Evolutionary conservation across 2,329 filamentous ascomycete species (phyloP), one percentile per base, ranked within the genome.

Genomic region (Paraphaeosphaeria sporulosa): DNA sequence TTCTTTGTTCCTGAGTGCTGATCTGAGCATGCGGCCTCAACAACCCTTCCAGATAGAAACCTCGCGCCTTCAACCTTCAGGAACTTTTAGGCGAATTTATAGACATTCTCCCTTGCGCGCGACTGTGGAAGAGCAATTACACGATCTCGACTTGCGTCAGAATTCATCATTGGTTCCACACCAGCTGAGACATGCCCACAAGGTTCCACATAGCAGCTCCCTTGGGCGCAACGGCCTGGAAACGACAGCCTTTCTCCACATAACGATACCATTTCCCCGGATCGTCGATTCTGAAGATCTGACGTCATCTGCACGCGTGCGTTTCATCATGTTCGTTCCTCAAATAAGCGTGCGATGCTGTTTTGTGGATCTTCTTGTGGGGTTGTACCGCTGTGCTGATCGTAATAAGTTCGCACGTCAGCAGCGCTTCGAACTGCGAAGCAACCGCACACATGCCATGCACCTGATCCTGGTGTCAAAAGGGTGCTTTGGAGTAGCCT

Each of bases 361-460:
- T 21, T 19, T 23, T 4, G 42, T 21, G 42, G 42, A 44, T 21
- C 19, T 9, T n/a, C 13, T 47, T 21, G 7, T 47, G 10, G 13
- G 13, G 23, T 47, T 23, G 23, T n/a, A 47, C 44, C 44, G 27
- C 27, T 9, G 13, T 27, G 44, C 44, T 47, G 23, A 47, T 47
- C 44, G 7, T 47, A 47, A 47, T 47, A 47, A 47, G 44, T n/a
- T 30, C 30, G 44, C 44, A 23, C 27, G 44, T 47, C 27, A 47
- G 17, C 44, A 47, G 40, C n/a, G 13, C 23, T 10, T 44, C 42
- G 12, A 19, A 44, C 7, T 32, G 30, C 30, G 8, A 32, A 32
- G 30, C 30, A 32, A 32, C 10, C 30, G 30, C 30, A 32, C 8
- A 32, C 30, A 32, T 8, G 30, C 10, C 30, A 32, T 47, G 15